Percentiles rank a stretch among this genome's conserved stretches.
Conservation (phyloP, 192 early-diverging fungal genomes). For the Coemansia sp. region DNA sequence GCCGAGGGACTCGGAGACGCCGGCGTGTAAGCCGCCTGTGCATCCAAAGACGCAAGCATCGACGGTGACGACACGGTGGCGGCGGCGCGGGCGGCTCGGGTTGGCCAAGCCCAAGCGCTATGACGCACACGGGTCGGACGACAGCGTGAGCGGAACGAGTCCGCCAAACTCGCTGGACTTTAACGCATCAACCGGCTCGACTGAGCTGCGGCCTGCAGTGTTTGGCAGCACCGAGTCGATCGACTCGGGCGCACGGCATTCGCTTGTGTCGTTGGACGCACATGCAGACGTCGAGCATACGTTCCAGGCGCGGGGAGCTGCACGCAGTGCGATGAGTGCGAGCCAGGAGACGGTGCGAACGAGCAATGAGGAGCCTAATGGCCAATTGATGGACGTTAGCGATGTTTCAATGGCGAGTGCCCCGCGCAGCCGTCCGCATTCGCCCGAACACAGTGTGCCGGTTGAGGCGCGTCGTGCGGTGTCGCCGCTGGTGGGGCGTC, state of each 20-base stretch:
- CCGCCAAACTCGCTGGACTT: constrained; percentile 29
- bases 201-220: constrained; percentile 12
- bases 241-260: constrained; percentile 4
- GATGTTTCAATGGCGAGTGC: constrained; percentile 47
- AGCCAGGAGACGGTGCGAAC: constrained; percentile 4
- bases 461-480: constrained; percentile 13
- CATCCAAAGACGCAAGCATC: constrained; percentile 34
- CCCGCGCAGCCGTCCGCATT: constrained; percentile 9
- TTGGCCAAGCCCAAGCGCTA: constrained; percentile 43
- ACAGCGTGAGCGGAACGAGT: constrained; percentile 19
- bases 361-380: background rate
- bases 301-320: constrained; percentile 9
- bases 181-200: constrained; percentile 13
- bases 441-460: constrained; percentile 9
- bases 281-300: constrained; percentile 32
- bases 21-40: constrained; percentile 40
- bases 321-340: background rate
- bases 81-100: constrained; percentile 41
- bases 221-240: constrained; percentile 22
- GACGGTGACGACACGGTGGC: constrained; percentile 41
- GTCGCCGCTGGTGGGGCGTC: constrained; percentile 11
- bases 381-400: constrained; percentile 22
- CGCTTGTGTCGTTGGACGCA: constrained; percentile 22
- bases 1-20: constrained; percentile 21
- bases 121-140: constrained; percentile 18